A percentile compares a stretch with the other conserved stretches of the same genome.
phyloP scores from a whole-genome alignment of 192 early-diverging fungal species.

The Cetraspora pellucida region DNA sequence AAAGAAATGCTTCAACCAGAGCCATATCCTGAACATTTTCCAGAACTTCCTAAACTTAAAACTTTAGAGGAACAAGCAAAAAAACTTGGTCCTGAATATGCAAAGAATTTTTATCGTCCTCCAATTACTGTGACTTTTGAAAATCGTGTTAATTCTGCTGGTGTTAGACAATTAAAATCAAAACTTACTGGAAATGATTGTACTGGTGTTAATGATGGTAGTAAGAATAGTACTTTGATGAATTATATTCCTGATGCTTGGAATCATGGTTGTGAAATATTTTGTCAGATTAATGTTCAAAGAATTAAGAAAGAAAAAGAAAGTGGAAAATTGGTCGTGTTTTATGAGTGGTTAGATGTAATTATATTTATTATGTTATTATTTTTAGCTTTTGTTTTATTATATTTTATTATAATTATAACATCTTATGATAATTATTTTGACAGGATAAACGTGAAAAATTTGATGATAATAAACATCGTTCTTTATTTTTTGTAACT shows the following conservation, averaged over 20 bases:
- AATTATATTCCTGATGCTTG: conserved; percentile 54
- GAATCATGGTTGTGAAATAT: conserved; percentile 55
- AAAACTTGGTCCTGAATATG: conserved; percentile 34
- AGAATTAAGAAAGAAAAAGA: conserved; percentile 40
- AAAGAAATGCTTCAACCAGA: conserved; percentile 44
- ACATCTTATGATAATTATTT: not conserved
- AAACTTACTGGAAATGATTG: conserved; percentile 50
- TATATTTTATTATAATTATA: not conserved
- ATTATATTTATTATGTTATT: not conserved
- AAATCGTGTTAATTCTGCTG: conserved; percentile 46
- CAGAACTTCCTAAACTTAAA: conserved; percentile 43
- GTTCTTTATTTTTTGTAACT: conserved; percentile 45
- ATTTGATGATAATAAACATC: not conserved
- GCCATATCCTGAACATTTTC: conserved; percentile 46
- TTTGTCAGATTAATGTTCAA: conserved; percentile 41
- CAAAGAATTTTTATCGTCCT: conserved; percentile 43
- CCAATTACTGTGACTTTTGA: conserved; percentile 48
- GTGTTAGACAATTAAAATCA: conserved; percentile 41
- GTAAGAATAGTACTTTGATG: conserved; percentile 51
- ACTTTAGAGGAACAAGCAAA: conserved; percentile 44
- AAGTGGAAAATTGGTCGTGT: conserved; percentile 41
- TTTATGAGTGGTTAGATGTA: conserved; percentile 51
- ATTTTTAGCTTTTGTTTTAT: not conserved
- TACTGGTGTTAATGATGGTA: conserved; percentile 51
- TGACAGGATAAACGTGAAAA: not conserved